Evolutionary conservation across 805 yeast genomes (phyloP).

Genomic region (Blastobotrys muscicola): DNA sequence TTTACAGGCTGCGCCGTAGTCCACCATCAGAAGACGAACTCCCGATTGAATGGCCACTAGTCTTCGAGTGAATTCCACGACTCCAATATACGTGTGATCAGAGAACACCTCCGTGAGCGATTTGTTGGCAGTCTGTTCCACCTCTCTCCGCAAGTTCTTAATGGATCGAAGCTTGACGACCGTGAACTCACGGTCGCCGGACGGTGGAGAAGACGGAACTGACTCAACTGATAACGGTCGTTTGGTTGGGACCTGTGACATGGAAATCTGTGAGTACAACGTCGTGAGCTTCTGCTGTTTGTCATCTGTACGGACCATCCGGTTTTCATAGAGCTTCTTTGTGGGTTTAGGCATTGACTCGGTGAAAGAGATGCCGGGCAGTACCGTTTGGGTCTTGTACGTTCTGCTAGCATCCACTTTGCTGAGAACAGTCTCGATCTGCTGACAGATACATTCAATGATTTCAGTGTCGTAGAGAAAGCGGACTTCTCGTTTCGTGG

Average conservation of each 20-base stretch:
- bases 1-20: conserved; percentile 58
- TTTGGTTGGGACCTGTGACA: not conserved
- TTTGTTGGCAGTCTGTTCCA: conserved; percentile 38
- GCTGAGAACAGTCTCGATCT: conserved; percentile 42
- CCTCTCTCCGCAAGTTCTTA: conserved; percentile 41
- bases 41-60: conserved; percentile 80
- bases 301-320: conserved; percentile 63
- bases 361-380: conserved; percentile 24
- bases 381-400: conserved; percentile 54
- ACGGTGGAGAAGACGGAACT: not conserved
- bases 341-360: not conserved
- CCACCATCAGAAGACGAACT: conserved; percentile 65
- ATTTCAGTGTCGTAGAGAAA: conserved; percentile 84
- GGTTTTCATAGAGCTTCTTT: conserved; percentile 45
- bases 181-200: not conserved
- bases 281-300: conserved; percentile 47
- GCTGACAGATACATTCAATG: conserved; percentile 45
- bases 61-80: conserved; percentile 63
- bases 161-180: conserved; percentile 29
- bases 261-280: conserved; percentile 18
- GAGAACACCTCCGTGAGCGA: conserved; percentile 59
- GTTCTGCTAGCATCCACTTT: conserved; percentile 57
- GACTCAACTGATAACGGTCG: not conserved
- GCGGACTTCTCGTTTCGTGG: conserved; percentile 87
- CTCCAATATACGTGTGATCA: conserved; percentile 67